Evolutionary conservation across 75 land plant genomes (phyloP).

Genomic region (Pinus taeda): DNA sequence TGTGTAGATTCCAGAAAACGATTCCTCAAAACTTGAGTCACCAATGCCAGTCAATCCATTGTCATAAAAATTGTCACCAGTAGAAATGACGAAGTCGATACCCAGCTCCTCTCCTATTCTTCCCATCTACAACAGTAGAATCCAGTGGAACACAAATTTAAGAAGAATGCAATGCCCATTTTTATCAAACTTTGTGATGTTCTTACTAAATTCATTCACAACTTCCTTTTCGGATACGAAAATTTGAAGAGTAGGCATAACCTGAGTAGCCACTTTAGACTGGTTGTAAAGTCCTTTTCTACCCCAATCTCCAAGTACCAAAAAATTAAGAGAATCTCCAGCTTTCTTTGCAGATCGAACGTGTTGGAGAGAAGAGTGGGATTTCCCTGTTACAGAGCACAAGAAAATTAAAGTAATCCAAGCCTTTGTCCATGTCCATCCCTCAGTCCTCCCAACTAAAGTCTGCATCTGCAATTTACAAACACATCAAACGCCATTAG

Average conservation of each 20-base stretch:
- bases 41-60: slow-evolving; percentile 10
- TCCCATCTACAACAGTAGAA: slow-evolving; percentile 5
- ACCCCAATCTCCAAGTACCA: slow-evolving; percentile 54
- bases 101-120: slow-evolving; percentile 10
- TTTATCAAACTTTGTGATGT: neutral
- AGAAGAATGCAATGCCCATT: neutral
- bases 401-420: neutral
- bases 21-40: neutral
- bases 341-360: neutral
- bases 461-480: no score
- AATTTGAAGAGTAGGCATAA: slow-evolving; percentile 23
- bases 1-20: slow-evolving; percentile 9
- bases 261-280: slow-evolving; percentile 40
- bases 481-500: no score
- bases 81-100: slow-evolving; percentile 14
- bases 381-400: neutral
- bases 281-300: slow-evolving; percentile 41
- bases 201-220: slow-evolving; percentile 14
- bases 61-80: slow-evolving; percentile 12
- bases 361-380: neutral
- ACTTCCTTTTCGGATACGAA: slow-evolving; percentile 20
- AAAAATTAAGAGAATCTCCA: slow-evolving; percentile 18
- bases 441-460: no score
- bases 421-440: no score
- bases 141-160: slow-evolving; percentile 4